Percentiles rank a stretch among this genome's conserved stretches.
Conservation (phyloP, 768 basidiomycete species). For the Phaeotremella skinneri region DNA sequence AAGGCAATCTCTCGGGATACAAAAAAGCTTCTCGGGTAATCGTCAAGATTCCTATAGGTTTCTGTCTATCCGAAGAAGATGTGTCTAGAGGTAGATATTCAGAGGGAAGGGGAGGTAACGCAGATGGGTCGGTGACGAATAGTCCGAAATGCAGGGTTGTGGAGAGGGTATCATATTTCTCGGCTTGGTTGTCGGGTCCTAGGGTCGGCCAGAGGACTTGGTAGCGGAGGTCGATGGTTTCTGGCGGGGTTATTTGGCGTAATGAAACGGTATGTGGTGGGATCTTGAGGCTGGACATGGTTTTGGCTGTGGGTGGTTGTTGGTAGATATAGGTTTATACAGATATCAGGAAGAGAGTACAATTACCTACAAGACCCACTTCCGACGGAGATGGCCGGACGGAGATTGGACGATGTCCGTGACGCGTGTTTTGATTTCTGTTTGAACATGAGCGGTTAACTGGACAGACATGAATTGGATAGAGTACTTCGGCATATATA, state of each 20-base stretch:
- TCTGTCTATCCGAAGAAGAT: conserved; percentile 4
- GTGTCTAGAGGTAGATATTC: neutral
- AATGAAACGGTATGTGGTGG: no score
- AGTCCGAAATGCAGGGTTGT: conserved; percentile 29
- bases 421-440: neutral
- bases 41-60: conserved; percentile 22
- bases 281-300: neutral
- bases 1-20: neutral
- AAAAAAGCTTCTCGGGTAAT: conserved; percentile 16
- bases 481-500: neutral
- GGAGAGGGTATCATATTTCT: conserved; percentile 16
- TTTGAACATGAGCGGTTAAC: neutral
- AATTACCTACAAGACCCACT: no score
- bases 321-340: no score
- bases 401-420: neutral
- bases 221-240: no score
- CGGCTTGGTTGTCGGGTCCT: conserved; percentile 14
- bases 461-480: no score
- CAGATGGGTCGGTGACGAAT: conserved; percentile 11
- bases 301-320: neutral
- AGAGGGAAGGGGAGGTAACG: neutral
- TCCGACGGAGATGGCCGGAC: no score
- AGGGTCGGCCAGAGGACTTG: conserved; percentile 29
- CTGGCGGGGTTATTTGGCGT: no score
- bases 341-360: no score